Conservation (phyloP, 768 basidiomycete genomes). For the Gymnopilus dilepis region DNA sequence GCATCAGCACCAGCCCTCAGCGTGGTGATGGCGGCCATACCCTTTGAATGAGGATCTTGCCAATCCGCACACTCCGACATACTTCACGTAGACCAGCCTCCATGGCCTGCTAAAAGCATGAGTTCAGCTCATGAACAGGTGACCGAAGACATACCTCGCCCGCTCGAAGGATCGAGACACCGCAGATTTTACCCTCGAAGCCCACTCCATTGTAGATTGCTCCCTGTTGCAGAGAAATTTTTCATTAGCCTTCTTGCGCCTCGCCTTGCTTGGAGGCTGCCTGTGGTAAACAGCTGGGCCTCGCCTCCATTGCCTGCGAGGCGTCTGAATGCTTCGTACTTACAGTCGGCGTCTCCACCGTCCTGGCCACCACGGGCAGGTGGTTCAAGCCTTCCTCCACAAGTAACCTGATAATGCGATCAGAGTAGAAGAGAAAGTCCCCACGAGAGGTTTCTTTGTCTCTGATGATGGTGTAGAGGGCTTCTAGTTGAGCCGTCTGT, state of each 20-base stretch:
- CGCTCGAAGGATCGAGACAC: constrained; percentile 92
- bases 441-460: constrained; percentile 87
- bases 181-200: constrained; percentile 96
- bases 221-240: constrained; percentile 51
- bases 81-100: constrained; percentile 96
- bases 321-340: constrained; percentile 26
- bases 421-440: constrained; percentile 96
- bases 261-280: neutral
- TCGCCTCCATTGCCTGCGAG: neutral
- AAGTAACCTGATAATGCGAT: constrained; percentile 85
- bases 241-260: neutral
- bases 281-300: neutral
- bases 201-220: constrained; percentile 88
- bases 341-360: constrained; percentile 84
- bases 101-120: constrained; percentile 72
- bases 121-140: neutral
- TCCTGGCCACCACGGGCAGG: constrained; percentile 70
- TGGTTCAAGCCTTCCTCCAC: constrained; percentile 93
- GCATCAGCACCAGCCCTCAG: neutral
- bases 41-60: constrained; percentile 97
- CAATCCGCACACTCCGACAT: constrained; percentile 91
- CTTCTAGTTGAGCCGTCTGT: constrained; percentile 92
- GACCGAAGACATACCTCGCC: constrained; percentile 70
- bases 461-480: constrained; percentile 93
- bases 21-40: constrained; percentile 46